phyloP scores from a whole-genome alignment of 805 yeast species.

The Candida hungchunana region DNA sequence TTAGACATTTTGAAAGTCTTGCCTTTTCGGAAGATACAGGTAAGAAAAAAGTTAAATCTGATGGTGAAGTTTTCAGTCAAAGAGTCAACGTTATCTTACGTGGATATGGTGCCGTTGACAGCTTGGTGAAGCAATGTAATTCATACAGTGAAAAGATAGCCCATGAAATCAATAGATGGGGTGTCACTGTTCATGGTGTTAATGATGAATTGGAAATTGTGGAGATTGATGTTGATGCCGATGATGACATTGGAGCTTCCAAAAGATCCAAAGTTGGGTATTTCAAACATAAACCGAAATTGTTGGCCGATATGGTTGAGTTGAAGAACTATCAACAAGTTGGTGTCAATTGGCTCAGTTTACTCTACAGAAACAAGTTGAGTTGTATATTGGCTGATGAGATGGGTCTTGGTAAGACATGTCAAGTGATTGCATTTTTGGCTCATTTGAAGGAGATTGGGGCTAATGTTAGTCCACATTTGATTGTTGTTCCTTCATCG shows the following conservation, averaged over 20 bases:
- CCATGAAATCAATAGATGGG: conserved; percentile 78
- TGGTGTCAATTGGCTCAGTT: conserved; percentile 91
- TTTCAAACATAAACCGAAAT: conserved; percentile 67
- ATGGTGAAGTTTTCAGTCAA: conserved; percentile 73
- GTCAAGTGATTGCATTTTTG: conserved; percentile 91
- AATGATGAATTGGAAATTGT: conserved; percentile 64
- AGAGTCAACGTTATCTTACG: conserved; percentile 64
- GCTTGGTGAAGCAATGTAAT: conserved; percentile 81
- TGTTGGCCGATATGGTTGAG: conserved; percentile 57
- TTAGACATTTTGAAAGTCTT: conserved; percentile 55
- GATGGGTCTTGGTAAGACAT: conserved; percentile 97
- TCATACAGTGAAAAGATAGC: conserved; percentile 69
- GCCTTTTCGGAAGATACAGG: conserved; percentile 40
- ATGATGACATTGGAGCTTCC: conserved; percentile 30
- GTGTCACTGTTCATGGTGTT: conserved; percentile 65
- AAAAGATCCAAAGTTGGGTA: conserved; percentile 32
- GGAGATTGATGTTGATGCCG: conserved; percentile 38
- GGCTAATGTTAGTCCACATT: conserved; percentile 69
- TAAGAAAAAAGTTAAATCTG: conserved; percentile 43
- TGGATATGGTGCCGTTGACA: conserved; percentile 93
- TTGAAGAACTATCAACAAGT: conserved; percentile 91
- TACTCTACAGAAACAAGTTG: conserved; percentile 70
- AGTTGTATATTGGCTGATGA: conserved; percentile 97
- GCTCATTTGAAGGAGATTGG: conserved; percentile 74
- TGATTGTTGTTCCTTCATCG: conserved; percentile 93